phyloP scores from a whole-genome alignment of 2,329 filamentous ascomycete genomes.

The Ambrosiella xylebori region DNA sequence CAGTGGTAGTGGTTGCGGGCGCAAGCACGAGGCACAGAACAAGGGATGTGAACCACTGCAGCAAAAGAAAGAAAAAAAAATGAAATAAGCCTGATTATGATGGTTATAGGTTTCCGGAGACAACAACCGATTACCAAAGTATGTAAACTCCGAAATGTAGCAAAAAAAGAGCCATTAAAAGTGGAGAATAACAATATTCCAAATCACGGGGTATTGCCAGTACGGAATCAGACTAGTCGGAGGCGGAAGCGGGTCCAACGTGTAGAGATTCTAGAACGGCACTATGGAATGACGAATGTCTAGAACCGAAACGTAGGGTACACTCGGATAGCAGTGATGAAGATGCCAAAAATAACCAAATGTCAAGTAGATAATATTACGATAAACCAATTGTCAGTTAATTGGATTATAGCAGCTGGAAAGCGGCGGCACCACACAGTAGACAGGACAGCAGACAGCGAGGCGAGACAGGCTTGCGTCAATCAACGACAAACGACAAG shows the following conservation, averaged over 20 bases:
- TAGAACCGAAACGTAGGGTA: no score
- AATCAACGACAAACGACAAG: neutral
- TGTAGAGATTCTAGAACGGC: no score
- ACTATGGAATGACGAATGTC: no score
- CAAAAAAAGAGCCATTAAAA: neutral
- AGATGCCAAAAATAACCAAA: neutral
- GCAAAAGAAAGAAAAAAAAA: neutral
- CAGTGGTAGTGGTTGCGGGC: constrained; percentile 3
- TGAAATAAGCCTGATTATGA: neutral
- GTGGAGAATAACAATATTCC: neutral
- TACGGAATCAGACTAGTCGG: no score
- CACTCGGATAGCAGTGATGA: neutral
- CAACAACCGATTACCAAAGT: neutral
- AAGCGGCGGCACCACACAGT: neutral
- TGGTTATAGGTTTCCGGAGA: neutral
- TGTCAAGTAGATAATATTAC: neutral
- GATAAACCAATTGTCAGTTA: neutral
- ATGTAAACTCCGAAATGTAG: neutral
- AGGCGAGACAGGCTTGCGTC: neutral
- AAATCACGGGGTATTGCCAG: no score
- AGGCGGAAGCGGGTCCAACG: no score
- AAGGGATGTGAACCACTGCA: neutral
- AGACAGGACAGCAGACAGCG: neutral
- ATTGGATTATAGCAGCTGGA: neutral
- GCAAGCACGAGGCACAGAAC: constrained; percentile 4